Base-by-base conservation (phyloP, 164 flowering plant genomes). In the Magnolia officinalis region DNA sequence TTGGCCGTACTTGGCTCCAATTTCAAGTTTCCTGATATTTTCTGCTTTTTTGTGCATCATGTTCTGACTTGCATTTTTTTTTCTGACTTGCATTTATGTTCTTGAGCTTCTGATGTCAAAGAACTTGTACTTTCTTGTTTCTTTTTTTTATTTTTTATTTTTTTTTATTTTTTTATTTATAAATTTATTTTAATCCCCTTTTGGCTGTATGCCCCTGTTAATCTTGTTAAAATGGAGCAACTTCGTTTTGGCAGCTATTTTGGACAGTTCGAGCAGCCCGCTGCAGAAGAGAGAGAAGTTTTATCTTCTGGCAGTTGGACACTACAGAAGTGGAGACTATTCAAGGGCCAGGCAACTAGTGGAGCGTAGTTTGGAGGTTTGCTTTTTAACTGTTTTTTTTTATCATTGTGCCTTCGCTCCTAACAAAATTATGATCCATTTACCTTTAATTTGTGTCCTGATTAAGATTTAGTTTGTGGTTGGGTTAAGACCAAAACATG, bases 291-390 rank as follows among this genome's bases (percentile, higher is more conserved):
- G 92, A 67, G 99, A 95, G 84, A 89, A 86, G 76, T 83, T 93
- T 63, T 95, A 93, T 87, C 92, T 95, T 76, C 88, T 95, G 19
- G 98, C 97, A 76, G 95, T 93, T 81, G 98, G 97, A 79, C 87
- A 87, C 74, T 95, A 90, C 82, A 84, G 98, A 83, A 89, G 87
- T 82, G 89, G 90, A 63, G 90, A 95, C 51, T 89, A 87, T 84
- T 49, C 92, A 49, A 92, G 84, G 84, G 89, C 98, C 81, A 77
- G 96, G 83, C 88, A 88, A 69, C 82, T 93, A 72, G 79, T 87
- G 75, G 93, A 93, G 29, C 86, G 76, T 74, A 91, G 97, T 76
- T 84, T 95, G 78, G 93, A 93, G 98, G 98, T 94, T 51, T 75
- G 76, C 69, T 73, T 29, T 80, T 26, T 14, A 49, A 20, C 4